These are phyloP conservation scores for Neurospora sp. DNA, from an alignment of 495 filamentous ascomycete genomes.

Conservation along the genomic window DNA sequence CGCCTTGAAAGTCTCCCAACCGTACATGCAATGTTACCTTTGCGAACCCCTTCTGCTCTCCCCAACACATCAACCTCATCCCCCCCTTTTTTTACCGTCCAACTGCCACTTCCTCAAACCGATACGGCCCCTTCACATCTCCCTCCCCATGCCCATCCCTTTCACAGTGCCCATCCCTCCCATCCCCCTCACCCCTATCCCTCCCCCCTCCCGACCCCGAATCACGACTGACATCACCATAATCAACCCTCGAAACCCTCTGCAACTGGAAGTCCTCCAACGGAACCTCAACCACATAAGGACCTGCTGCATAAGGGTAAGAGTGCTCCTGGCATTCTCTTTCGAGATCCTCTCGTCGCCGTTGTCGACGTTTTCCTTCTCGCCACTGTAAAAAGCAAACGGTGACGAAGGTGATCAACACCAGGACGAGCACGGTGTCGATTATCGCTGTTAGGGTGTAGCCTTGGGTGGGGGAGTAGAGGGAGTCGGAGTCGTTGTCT, in stretches of 20 bases:
- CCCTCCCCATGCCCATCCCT: neutral
- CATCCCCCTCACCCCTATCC: too few relatives aligned
- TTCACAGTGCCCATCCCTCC: too few relatives aligned
- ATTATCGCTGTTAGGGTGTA: neutral
- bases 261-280: neutral
- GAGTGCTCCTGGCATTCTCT: neutral
- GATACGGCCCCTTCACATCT: neutral
- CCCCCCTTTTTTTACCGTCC: neutral
- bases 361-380: neutral
- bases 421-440: neutral
- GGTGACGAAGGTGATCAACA: neutral
- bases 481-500: neutral
- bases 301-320: too few relatives aligned
- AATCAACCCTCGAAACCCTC: neutral
- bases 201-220: too few relatives aligned
- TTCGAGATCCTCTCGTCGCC: neutral
- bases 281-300: too few relatives aligned
- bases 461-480: neutral
- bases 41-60: too few relatives aligned
- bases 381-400: constrained; percentile 4
- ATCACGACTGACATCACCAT: too few relatives aligned
- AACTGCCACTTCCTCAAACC: neutral
- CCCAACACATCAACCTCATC: neutral
- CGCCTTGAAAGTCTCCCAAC: too few relatives aligned
- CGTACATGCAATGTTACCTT: too few relatives aligned